A percentile compares a stretch with the other conserved stretches of the same genome.
These are phyloP conservation scores for Pachysandra terminalis DNA, from an alignment of 164 flowering plant genomes.

Conservation along the genomic window DNA sequence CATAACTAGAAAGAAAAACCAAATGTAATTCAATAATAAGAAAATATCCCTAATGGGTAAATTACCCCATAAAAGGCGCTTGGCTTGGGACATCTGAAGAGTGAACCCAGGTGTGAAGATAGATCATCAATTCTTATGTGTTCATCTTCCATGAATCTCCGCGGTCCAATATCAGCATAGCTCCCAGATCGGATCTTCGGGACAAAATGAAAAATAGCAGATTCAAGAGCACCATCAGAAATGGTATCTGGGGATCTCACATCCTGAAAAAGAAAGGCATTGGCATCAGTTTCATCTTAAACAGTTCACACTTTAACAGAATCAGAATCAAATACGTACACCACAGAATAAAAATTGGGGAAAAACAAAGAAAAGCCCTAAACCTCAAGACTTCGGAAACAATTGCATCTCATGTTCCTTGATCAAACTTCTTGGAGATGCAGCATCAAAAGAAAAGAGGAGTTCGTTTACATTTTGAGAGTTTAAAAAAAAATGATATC, in stretches of 20 bases:
- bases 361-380: background rate
- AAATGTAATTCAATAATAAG: background rate
- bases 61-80: constrained; percentile 82
- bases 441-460: no score
- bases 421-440: no score
- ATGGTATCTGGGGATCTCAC: constrained; percentile 29
- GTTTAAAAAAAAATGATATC: no score
- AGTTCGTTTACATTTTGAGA: no score
- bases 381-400: no score
- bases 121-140: constrained; percentile 79
- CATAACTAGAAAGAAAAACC: background rate
- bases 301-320: background rate
- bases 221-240: constrained; percentile 29
- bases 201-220: constrained; percentile 30
- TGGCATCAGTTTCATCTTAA: background rate
- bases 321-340: background rate
- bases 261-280: constrained; percentile 31
- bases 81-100: constrained; percentile 42
- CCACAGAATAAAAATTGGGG: no score
- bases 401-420: no score
- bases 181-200: constrained; percentile 82
- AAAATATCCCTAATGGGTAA: no score
- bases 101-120: constrained; percentile 46
- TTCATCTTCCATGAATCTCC: constrained; percentile 77
- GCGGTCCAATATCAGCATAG: constrained; percentile 62